phyloP scores from a whole-genome alignment of 495 filamentous ascomycete species.

The Zalerion maritima region DNA sequence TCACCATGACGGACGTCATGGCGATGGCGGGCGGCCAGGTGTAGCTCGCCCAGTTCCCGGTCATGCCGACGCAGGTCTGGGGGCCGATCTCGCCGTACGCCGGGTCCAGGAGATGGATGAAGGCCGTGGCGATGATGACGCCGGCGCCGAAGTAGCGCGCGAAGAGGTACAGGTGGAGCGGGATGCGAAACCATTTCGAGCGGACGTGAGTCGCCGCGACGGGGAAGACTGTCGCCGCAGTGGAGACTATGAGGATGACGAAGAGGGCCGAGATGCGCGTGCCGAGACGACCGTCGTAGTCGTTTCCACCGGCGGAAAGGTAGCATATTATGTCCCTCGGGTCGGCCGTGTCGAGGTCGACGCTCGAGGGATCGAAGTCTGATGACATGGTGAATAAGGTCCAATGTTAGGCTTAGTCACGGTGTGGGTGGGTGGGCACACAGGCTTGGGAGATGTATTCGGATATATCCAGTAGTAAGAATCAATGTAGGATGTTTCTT shows the following conservation, averaged over 20 bases:
- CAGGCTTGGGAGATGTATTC: no score
- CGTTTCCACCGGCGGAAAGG: constrained; percentile 27
- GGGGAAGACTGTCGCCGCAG: constrained; percentile 46
- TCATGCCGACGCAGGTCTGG: constrained; percentile 39
- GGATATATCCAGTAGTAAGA: no score
- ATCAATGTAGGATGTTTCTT: no score
- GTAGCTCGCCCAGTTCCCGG: constrained; percentile 45
- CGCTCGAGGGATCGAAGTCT: constrained; percentile 9
- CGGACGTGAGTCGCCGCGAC: constrained; percentile 41
- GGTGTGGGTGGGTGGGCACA: no score
- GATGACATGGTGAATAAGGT: no score
- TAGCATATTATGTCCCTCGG: constrained; percentile 11
- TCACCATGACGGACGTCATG: constrained; percentile 54
- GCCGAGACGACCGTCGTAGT: constrained; percentile 47
- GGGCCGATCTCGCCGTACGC: constrained; percentile 39
- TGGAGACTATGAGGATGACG: constrained; percentile 54
- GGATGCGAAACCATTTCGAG: constrained; percentile 33
- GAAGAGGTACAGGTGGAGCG: constrained; percentile 50
- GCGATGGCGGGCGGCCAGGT: constrained; percentile 65
- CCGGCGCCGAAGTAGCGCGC: constrained; percentile 60
- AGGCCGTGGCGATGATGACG: constrained; percentile 58
- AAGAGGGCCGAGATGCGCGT: constrained; percentile 61
- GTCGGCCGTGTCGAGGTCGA: constrained; percentile 10
- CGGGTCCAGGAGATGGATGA: constrained; percentile 55
- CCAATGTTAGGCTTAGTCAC: no score